A percentile compares a stretch with the other conserved stretches of the same genome.
Evolutionary conservation across 23 red algal species (phyloP).

Genomic region (Gracilaria caudata): DNA sequence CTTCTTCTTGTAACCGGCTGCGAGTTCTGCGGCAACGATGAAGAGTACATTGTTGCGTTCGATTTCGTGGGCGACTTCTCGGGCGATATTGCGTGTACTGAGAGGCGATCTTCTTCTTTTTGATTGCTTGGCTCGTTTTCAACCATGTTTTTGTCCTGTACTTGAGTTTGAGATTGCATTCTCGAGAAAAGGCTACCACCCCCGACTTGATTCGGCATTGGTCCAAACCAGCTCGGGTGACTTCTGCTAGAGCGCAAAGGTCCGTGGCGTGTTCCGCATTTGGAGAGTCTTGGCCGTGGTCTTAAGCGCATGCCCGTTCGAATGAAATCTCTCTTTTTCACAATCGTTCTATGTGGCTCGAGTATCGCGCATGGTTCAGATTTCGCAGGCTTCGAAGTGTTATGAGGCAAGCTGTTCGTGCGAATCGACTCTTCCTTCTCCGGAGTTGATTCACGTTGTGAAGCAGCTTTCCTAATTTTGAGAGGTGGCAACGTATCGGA

Average conservation of each 20-base stretch:
- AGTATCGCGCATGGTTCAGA: neutral
- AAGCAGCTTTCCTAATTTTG: neutral
- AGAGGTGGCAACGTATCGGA: neutral
- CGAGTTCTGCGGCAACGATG: neutral
- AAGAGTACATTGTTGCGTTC: neutral
- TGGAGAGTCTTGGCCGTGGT: neutral
- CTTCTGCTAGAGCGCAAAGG: neutral
- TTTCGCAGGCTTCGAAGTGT: neutral
- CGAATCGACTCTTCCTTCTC: neutral
- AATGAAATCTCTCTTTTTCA: neutral
- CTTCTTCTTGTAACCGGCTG: neutral
- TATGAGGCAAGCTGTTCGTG: neutral
- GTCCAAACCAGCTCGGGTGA: neutral
- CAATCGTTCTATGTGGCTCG: neutral
- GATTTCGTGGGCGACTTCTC: neutral
- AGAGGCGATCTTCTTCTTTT: neutral
- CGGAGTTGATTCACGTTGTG: too few species aligned
- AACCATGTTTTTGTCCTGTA: neutral
- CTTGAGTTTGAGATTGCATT: neutral
- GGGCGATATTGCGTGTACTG: neutral
- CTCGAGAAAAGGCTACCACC: neutral
- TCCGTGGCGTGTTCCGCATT: neutral
- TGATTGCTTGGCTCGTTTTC: neutral
- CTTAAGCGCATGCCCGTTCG: neutral
- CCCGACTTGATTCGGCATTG: neutral